Base-by-base conservation (phyloP, 176 grass and related monocot species). In the Pontederia crassipes region DNA sequence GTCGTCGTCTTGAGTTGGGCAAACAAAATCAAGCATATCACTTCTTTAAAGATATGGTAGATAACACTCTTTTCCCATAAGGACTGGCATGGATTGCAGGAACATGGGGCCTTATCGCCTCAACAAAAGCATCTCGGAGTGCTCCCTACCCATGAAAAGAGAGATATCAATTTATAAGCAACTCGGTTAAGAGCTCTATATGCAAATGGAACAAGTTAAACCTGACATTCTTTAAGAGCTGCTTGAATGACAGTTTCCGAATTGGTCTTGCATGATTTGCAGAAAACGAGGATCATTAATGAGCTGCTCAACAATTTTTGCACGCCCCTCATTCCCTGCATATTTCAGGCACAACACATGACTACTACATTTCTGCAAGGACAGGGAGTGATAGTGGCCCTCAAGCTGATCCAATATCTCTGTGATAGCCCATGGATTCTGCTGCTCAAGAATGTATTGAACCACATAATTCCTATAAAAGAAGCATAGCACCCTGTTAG, bases 401-500 rank as follows among this genome's bases (percentile, higher is more conserved):
- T 57, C 29, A 14, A 97, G 71, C 57, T 74, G 73, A 54, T 85
- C 66, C 53, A 91, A 59, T 78, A 97, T 71, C 71, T 72, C 73
- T 17, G 29, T 50, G 4, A 66, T 85, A n/a, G 66, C 75, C 84
- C 76, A 83, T 71, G 72, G 84, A 62, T 81, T 70, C 29, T 78
- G 56, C 46, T 81, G 71, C 14, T 15, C 12, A 58, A 97, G 64
- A 73, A 91, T 80, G 70, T 73, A 97, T 62, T 97, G 92, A 52
- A 97, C 77, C 70, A 88, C 92, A 54, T 97, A 97, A 68, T 97
- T 97, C 70, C 92, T 97, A 71, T 68, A 55, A 51, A 52, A 50
- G 72, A 75, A 59, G 69, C 40, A 48, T 12, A n/a, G 57, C 16
- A 48, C 61, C 45, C 55, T 57, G 29, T 63, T 72, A 64, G 48